Base-by-base conservation (phyloP, 768 basidiomycete species). In the Termitomyces sp. region DNA sequence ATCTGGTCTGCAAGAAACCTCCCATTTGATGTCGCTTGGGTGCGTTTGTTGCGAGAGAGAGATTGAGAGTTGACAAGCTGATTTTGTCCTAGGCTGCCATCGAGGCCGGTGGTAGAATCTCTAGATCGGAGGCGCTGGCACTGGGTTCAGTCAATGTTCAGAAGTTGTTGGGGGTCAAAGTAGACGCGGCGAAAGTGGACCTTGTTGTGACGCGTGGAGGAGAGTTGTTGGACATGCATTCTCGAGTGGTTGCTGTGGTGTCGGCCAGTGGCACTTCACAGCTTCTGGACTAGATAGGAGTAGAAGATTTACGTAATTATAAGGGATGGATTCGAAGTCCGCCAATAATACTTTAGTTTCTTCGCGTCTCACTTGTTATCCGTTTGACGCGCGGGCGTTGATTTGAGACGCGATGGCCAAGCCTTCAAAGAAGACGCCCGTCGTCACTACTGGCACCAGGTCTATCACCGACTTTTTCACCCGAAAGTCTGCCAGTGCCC, bases 21-120 rank as follows among this genome's bases (percentile, higher is more conserved):
- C 10, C 82, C 88, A 16, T 90, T 93, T 62, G 93, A 96, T 62
- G 72, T 85, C 32, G 89, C 83, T 43, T 95, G 94, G 93, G 90
- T 88, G 60, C 64, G 84, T 74, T 40, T 8, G 9, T 39, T 7
- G 6, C n/a, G 27, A 42, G 13, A 58, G 12, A 13, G 5, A 6
- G 7, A 7, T n/a, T n/a, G 18, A 26, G 32, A 27, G 36, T 26
- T 30, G 46, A 36, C 33, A 14, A 20, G 53, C 36, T 55, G 40
- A 55, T 55, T 16, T 34, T 18, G 26, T 56, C 32, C 52, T 39
- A 82, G 81, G 74, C 78, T 44, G 74, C 79, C 0, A 74, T 81
- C 24, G 79, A 79, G 64, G 68, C 73, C 24, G 75, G 74, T 3
- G 74, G 75, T 7, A 65, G 64, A 13, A 65, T 83, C 13, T 70